A percentile compares a stretch with the other conserved stretches of the same genome.
Conservation (phyloP, 108 stramenopile genomes). For the Mediolabrus comicus region DNA sequence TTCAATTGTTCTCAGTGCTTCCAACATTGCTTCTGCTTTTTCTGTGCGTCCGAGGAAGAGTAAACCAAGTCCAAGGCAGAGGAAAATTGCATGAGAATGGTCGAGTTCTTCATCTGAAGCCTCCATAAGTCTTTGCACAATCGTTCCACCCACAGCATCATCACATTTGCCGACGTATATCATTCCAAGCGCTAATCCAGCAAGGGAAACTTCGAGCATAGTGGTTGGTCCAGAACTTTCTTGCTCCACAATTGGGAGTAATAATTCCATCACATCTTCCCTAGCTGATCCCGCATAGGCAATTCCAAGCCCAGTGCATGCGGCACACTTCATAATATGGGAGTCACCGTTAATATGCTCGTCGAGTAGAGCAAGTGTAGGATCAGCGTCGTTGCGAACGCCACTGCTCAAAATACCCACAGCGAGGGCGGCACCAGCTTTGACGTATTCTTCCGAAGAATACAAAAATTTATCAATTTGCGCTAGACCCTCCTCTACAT, state of each 20-base stretch:
- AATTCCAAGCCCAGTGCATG: slow-evolving; percentile 94
- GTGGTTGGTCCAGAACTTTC: slow-evolving; percentile 63
- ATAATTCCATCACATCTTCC: slow-evolving; percentile 93
- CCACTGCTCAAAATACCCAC: slow-evolving; percentile 95
- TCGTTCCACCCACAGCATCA: slow-evolving; percentile 89
- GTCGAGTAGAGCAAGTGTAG: slow-evolving; percentile 91
- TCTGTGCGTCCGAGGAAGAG: slow-evolving; percentile 96
- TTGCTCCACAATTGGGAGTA: slow-evolving; percentile 89
- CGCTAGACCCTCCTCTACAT: slow-evolving; percentile 98
- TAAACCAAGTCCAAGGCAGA: slow-evolving; percentile 95
- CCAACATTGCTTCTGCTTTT: slow-evolving; percentile 96
- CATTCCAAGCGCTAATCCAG: slow-evolving; percentile 95
- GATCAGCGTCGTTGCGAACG: slow-evolving; percentile 97
- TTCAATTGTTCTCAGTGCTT: slow-evolving; percentile 94
- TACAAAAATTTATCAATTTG: slow-evolving; percentile 98
- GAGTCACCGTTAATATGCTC: slow-evolving; percentile 89
- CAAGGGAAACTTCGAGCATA: slow-evolving; percentile 85
- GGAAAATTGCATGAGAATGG: slow-evolving; percentile 89
- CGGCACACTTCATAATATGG: slow-evolving; percentile 87
- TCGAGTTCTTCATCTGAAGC: slow-evolving; percentile 95
- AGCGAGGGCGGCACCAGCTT: slow-evolving; percentile 97
- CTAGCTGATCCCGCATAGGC: slow-evolving; percentile 95
- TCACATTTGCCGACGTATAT: slow-evolving; percentile 96
- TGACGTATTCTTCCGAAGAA: slow-evolving; percentile 93
- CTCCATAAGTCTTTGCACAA: slow-evolving; percentile 98